phyloP scores from a whole-genome alignment of 176 grass and related monocot species.

The Oryza australiensis region DNA sequence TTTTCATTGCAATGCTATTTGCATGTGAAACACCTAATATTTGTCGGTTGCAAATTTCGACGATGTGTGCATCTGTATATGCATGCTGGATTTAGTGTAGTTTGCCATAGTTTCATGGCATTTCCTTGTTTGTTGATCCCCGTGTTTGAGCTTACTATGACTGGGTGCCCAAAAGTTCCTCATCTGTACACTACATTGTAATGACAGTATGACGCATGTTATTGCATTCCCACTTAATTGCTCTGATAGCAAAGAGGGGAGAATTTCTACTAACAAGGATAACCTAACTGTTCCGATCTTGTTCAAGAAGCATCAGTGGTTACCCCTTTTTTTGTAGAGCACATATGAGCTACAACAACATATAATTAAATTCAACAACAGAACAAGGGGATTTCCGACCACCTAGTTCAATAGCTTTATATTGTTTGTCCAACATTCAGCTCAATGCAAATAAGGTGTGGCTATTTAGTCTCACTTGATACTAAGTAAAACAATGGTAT shows the following conservation, averaged over 20 bases:
- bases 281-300: background rate
- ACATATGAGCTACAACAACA: background rate
- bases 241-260: background rate
- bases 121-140: background rate
- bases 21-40: background rate
- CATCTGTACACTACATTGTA: background rate
- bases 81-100: background rate
- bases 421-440: background rate
- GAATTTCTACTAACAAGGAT: background rate
- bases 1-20: background rate
- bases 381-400: background rate
- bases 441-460: background rate
- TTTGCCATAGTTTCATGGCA: background rate
- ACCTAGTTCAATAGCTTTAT: background rate
- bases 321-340: background rate
- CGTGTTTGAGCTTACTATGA: background rate
- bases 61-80: background rate
- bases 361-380: no score
- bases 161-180: background rate
- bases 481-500: background rate
- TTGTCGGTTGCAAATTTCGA: background rate
- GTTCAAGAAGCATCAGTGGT: background rate
- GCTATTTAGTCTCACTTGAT: background rate
- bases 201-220: background rate
- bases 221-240: background rate